Conservation (phyloP, 1,284 basidiomycete genomes). For the Moesziomyces sp. region DNA sequence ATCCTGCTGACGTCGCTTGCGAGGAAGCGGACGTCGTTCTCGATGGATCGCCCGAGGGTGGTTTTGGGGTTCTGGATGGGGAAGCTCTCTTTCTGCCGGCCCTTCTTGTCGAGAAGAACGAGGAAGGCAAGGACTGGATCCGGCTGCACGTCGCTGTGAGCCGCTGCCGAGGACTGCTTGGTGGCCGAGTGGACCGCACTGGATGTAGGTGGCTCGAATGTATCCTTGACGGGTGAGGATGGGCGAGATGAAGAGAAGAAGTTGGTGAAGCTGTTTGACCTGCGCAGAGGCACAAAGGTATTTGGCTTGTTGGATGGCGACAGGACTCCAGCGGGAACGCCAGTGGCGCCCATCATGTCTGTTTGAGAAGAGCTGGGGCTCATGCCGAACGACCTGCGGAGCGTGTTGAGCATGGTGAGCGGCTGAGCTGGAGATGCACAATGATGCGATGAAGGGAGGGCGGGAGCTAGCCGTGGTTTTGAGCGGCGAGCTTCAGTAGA, state of each 20-base stretch:
- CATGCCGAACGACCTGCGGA: constrained; percentile 49
- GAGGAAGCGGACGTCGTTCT: constrained; percentile 48
- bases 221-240: constrained; percentile 26
- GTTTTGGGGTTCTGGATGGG: constrained; percentile 36
- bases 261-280: constrained; percentile 46
- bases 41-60: constrained; percentile 41
- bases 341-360: constrained; percentile 9
- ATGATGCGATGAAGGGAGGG: not conserved
- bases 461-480: too few species aligned
- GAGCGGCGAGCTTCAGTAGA: too few species aligned
- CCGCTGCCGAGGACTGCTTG: constrained; percentile 10
- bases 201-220: not conserved
- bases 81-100: constrained; percentile 34
- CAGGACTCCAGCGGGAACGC: constrained; percentile 9
- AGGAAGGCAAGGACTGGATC: constrained; percentile 38
- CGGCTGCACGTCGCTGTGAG: not conserved
- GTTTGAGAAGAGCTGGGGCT: constrained; percentile 36
- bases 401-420: constrained; percentile 30
- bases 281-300: constrained; percentile 36
- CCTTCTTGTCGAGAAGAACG: constrained; percentile 38
- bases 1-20: constrained; percentile 36
- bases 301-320: constrained; percentile 38
- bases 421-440: constrained; percentile 1
- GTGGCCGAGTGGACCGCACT: constrained; percentile 11
- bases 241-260: constrained; percentile 42